A percentile compares a stretch with the other conserved stretches of the same genome.
Evolutionary conservation across 2,329 filamentous ascomycete species (phyloP).

Genomic region (Cyphellophora europaea): DNA sequence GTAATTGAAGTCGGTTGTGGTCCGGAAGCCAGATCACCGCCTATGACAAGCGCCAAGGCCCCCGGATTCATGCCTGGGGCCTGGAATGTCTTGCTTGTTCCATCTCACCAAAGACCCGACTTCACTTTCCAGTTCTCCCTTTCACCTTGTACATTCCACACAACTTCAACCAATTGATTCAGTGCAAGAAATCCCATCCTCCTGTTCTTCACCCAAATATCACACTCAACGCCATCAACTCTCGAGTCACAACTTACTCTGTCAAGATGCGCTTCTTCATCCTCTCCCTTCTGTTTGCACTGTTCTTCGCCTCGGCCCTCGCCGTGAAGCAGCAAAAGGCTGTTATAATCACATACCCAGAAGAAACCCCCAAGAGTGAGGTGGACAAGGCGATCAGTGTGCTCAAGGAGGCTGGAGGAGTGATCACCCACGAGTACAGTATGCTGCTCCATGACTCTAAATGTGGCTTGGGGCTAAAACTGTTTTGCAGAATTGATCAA

Average conservation of each 20-base stretch:
- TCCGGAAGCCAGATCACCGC: too few species aligned
- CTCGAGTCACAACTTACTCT: too few species aligned
- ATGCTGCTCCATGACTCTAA: constrained; percentile 24
- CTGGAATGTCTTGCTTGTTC: too few species aligned
- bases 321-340: constrained; percentile 53
- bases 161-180: background rate
- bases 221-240: too few species aligned
- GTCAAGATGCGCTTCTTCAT: constrained; percentile 58
- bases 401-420: constrained; percentile 60
- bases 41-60: too few species aligned
- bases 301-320: constrained; percentile 52
- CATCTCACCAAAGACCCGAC: too few species aligned
- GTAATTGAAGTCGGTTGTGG: too few species aligned
- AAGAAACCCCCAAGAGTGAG: constrained; percentile 57
- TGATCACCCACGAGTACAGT: constrained; percentile 77
- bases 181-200: background rate
- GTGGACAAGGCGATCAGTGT: constrained; percentile 62
- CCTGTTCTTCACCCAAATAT: background rate
- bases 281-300: constrained; percentile 46
- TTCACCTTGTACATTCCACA: too few species aligned
- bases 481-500: constrained; percentile 38
- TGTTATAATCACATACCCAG: constrained; percentile 69
- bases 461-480: constrained; percentile 18
- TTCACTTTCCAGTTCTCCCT: too few species aligned
- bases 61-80: too few species aligned